These are phyloP conservation scores for Silene uniflora DNA, from an alignment of 148 eudicot species.

Conservation along the genomic window DNA sequence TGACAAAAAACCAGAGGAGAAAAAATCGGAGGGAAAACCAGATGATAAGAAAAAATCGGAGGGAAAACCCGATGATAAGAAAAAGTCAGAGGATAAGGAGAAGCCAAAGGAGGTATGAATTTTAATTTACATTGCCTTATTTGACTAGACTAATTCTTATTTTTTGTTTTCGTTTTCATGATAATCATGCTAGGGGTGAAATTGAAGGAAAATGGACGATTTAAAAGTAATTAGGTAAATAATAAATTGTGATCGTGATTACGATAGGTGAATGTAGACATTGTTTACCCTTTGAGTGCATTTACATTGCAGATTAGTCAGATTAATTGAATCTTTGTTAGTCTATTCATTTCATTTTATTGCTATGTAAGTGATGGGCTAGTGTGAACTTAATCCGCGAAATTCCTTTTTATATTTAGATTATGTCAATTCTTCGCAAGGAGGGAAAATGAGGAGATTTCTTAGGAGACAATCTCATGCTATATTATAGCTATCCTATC, in stretches of 20 bases:
- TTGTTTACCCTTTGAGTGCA: slow-evolving; percentile 5
- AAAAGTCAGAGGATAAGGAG: slow-evolving; percentile 6
- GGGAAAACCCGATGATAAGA: slow-evolving; percentile 9
- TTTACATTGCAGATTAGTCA: slow-evolving; percentile 8
- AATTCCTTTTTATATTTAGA: no score
- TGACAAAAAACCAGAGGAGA: slow-evolving; percentile 35
- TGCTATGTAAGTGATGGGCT: not conserved
- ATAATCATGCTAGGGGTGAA: not conserved
- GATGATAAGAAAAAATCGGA: slow-evolving; percentile 18
- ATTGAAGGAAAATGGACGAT: not conserved
- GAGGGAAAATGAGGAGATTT: no score
- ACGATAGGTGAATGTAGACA: not conserved
- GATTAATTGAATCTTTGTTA: not conserved
- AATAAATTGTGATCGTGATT: slow-evolving; percentile 12
- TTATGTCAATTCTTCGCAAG: no score
- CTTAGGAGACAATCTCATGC: no score
- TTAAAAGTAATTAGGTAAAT: not conserved
- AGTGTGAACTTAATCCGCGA: not conserved
- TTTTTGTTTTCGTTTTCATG: not conserved
- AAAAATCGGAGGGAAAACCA: slow-evolving; percentile 38
- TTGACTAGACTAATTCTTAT: slow-evolving; percentile 16
- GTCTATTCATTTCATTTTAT: not conserved
- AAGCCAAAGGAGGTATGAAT: slow-evolving; percentile 32
- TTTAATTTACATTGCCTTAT: not conserved
- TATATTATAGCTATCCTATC: not conserved